phyloP scores from a whole-genome alignment of 805 yeast species.

The Teunomyces tritomae region DNA sequence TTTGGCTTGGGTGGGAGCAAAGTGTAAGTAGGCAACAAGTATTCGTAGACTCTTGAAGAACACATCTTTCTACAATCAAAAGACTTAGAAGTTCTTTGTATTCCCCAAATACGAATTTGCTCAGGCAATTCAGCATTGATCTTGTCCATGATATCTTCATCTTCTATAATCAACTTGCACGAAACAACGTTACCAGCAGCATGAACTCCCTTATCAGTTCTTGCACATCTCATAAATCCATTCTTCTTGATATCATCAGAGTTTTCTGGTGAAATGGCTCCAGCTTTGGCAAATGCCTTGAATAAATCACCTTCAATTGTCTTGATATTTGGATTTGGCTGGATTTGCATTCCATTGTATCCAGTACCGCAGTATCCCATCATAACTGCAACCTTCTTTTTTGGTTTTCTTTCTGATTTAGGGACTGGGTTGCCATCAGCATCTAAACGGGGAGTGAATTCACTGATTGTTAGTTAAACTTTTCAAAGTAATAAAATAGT shows the following conservation, averaged over 20 bases:
- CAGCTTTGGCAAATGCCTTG: constrained; percentile 78
- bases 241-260: constrained; percentile 84
- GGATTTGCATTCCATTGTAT: constrained; percentile 91
- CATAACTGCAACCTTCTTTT: constrained; percentile 85
- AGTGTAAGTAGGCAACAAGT: constrained; percentile 86
- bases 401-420: constrained; percentile 67
- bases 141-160: constrained; percentile 65
- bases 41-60: constrained; percentile 93
- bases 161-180: constrained; percentile 80
- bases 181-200: constrained; percentile 94
- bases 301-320: constrained; percentile 91
- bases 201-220: constrained; percentile 95
- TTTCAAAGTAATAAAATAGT: not conserved
- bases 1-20: constrained; percentile 87
- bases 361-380: constrained; percentile 96
- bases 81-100: constrained; percentile 80
- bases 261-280: constrained; percentile 84
- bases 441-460: constrained; percentile 48
- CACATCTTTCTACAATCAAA: constrained; percentile 96
- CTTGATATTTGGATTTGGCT: constrained; percentile 72
- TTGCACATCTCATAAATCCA: constrained; percentile 83
- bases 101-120: constrained; percentile 91
- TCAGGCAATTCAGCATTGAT: constrained; percentile 78
- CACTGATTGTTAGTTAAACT: constrained; percentile 19
- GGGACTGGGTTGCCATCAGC: constrained; percentile 61